Percentiles rank a stretch among this genome's conserved stretches.
phyloP scores from a whole-genome alignment of 2,329 filamentous ascomycete genomes.

The Fusarium udum region DNA sequence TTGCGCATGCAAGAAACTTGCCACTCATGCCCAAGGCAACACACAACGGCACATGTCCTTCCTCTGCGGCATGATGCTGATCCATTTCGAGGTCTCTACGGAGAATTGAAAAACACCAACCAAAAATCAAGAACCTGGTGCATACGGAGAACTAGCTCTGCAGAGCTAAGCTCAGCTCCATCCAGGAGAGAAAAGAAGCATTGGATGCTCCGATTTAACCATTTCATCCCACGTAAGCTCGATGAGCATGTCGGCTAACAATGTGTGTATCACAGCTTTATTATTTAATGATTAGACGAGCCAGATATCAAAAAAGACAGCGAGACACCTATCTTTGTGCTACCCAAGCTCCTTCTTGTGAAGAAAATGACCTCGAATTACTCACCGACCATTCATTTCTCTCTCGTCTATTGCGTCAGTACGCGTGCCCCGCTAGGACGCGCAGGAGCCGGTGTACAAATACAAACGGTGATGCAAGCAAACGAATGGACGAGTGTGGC shows the following conservation, averaged over 20 bases:
- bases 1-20: conserved; percentile 11
- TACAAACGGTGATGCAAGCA: conserved; percentile 13
- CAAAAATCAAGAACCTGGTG: conserved; percentile 4
- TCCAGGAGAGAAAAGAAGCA: not conserved
- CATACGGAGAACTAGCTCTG: conserved; percentile 8
- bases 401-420: conserved; percentile 27
- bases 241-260: conserved; percentile 12
- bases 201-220: not conserved
- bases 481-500: conserved; percentile 31
- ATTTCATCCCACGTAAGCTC: conserved; percentile 23
- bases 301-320: not conserved
- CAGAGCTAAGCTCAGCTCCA: conserved; percentile 5
- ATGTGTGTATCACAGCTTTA: conserved; percentile 12
- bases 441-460: conserved; percentile 25
- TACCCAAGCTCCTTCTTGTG: not conserved
- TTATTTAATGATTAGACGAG: conserved; percentile 8
- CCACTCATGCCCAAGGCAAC: conserved; percentile 20
- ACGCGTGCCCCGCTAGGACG: conserved; percentile 22
- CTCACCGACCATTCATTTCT: conserved; percentile 20
- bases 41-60: conserved; percentile 11
- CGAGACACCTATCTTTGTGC: not conserved
- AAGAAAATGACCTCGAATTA: conserved; percentile 1
- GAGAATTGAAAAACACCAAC: conserved; percentile 17
- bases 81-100: conserved; percentile 5
- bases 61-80: conserved; percentile 10